Percentiles rank a stretch among this genome's conserved stretches.
Evolutionary conservation across 2,329 filamentous ascomycete genomes (phyloP).

Genomic region (Leptodontidium sp.): DNA sequence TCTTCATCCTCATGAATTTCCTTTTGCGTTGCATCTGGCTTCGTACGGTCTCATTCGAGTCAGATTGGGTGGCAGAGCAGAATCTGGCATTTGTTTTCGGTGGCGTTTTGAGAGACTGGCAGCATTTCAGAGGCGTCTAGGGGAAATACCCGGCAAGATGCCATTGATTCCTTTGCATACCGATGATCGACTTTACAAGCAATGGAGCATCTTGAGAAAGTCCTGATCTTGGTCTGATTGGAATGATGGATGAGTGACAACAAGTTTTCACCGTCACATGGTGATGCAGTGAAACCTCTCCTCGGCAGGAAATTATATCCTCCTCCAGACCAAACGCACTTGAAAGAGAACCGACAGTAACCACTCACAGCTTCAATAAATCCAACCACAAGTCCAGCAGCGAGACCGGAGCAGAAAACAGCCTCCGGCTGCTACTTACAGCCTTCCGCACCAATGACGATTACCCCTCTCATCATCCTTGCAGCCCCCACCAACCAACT

Average conservation of each 20-base stretch:
- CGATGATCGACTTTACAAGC: background rate
- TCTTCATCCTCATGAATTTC: background rate
- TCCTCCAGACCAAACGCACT: background rate
- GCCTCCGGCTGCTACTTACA: conserved; percentile 4
- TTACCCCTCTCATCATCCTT: conserved; percentile 8
- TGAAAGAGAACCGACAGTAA: background rate
- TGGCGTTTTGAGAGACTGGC: conserved; percentile 8
- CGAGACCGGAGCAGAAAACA: conserved; percentile 5
- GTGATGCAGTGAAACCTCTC: background rate
- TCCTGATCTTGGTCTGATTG: background rate
- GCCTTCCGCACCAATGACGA: conserved; percentile 9
- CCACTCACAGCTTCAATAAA: background rate
- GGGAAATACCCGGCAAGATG: conserved; percentile 21
- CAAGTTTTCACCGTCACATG: too few species aligned
- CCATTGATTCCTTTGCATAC: conserved; percentile 17
- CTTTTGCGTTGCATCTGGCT: background rate
- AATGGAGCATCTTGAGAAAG: background rate
- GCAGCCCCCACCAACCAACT: background rate
- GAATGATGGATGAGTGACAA: background rate
- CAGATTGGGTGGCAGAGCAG: background rate
- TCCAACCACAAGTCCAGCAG: background rate
- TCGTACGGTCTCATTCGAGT: background rate
- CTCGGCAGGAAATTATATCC: conserved; percentile 10
- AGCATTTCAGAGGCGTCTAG: conserved; percentile 21
- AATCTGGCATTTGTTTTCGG: background rate